Evolutionary conservation across 2,329 filamentous ascomycete genomes (phyloP), one percentile per base, ranked within the genome.

Genomic region (Emmonsiellopsis sp.): DNA sequence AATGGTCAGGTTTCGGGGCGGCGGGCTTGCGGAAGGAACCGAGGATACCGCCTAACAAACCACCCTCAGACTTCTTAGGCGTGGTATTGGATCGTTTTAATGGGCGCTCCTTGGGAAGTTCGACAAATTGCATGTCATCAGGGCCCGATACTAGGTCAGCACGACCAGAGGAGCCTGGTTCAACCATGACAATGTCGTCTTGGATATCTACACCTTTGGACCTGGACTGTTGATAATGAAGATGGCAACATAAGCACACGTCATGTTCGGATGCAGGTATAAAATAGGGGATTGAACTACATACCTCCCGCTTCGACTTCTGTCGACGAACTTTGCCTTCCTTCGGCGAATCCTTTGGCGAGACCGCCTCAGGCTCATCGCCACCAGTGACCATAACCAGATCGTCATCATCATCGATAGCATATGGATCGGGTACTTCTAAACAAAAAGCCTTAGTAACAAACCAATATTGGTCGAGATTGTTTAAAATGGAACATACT

Each of bases 341-440:
- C 55, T 64, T 68, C 10, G 66, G 63, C 17, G 62, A 62, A n/a
- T 65, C 61, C 37, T 65, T 68, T 0, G 64, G 60, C 27, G 65
- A 63, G 32, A 64, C 57, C 7, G 60, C 61, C 5, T 65, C 68
- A 33, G 62, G 65, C 77, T 76, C 45, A 67, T 68, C 50, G 21
- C 17, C 50, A 31, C 67, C 68, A 58, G 85, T 77, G 42, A 80
- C 74, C 74, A 84, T 78, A 49, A 81, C 74, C 53, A 81, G 71
- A 61, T 85, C 82, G 49, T 85, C 82, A 48, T 85, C 81, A 58
- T 86, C 83, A 55, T 82, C 78, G 53, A 84, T 74, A 31, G 81
- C 74, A 71, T 86, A 84, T 56, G 84, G 79, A 65, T 81, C 77
- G 56, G 74, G 76, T 55, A 63, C 63, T 53, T 56, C 67, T 69